Conservation (phyloP, 1,284 basidiomycete genomes). For the Trichosporon faecale region DNA sequence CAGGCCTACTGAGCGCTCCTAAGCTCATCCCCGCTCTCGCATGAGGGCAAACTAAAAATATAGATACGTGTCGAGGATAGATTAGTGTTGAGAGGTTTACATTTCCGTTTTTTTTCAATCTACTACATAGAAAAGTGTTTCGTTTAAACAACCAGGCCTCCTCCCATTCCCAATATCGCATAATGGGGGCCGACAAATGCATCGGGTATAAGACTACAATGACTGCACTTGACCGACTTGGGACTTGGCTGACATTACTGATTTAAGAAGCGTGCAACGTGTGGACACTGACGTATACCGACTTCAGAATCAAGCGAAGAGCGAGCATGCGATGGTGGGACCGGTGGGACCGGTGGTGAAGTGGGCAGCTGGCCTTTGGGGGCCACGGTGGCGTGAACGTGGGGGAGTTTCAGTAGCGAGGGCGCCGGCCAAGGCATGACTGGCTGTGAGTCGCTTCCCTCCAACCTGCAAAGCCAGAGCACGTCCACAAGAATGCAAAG, state of each 20-base stretch:
- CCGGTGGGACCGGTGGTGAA: no score
- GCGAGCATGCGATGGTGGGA: no score
- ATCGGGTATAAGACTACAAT: background rate
- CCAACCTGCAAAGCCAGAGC: no score
- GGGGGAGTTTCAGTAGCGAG: no score
- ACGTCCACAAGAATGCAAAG: background rate
- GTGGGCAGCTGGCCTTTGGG: no score
- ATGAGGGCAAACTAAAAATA: background rate
- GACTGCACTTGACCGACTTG: background rate
- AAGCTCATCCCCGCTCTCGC: background rate
- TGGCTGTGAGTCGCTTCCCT: no score
- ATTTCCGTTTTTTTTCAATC: background rate
- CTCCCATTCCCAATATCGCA: background rate
- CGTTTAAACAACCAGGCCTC: background rate
- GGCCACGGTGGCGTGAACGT: no score
- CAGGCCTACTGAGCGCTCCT: constrained; percentile 17
- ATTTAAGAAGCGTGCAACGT: no score
- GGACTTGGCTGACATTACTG: background rate
- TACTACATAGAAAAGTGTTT: constrained; percentile 6
- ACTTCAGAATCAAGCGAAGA: no score
- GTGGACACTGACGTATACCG: no score
- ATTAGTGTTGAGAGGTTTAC: background rate
- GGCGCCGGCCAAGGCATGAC: no score
- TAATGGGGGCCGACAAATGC: background rate
- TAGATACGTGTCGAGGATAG: background rate